These are phyloP conservation scores for Perilla frutescens DNA, from an alignment of 257 asterid genomes.

Conservation along the genomic window DNA sequence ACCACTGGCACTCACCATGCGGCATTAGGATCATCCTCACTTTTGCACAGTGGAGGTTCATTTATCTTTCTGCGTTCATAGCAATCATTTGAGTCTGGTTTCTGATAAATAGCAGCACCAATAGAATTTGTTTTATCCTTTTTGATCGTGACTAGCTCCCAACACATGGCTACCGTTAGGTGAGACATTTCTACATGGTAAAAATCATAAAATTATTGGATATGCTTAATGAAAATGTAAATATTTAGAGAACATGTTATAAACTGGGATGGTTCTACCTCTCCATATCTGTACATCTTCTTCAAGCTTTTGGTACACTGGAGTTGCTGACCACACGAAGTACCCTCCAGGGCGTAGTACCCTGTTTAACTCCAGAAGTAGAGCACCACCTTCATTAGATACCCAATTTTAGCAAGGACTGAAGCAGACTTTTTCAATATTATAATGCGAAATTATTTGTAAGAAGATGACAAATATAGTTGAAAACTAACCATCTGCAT, in stretches of 20 bases:
- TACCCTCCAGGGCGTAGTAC: slow-evolving; percentile 92
- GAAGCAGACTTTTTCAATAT: neutral
- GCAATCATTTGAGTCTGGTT: slow-evolving; percentile 85
- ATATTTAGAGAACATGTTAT: neutral
- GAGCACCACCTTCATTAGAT: slow-evolving; percentile 76
- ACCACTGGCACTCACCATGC: slow-evolving; percentile 64
- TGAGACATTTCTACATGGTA: slow-evolving; percentile 67
- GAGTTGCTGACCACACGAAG: slow-evolving; percentile 94
- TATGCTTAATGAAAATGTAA: neutral
- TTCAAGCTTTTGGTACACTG: slow-evolving; percentile 81
- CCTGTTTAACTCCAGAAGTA: slow-evolving; percentile 81
- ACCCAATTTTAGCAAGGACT: slow-evolving; percentile 13
- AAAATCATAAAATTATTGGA: neutral
- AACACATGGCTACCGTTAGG: slow-evolving; percentile 83
- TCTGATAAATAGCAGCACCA: slow-evolving; percentile 80
- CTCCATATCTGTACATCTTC: slow-evolving; percentile 84
- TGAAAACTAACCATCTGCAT: slow-evolving; percentile 62
- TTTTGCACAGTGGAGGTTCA: slow-evolving; percentile 71
- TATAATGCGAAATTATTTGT: neutral
- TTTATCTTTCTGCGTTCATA: slow-evolving; percentile 63
- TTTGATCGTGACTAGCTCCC: slow-evolving; percentile 82
- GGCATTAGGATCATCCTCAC: slow-evolving; percentile 82
- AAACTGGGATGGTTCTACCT: slow-evolving; percentile 43
- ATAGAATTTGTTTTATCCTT: slow-evolving; percentile 66
- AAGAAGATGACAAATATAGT: slow-evolving; percentile 13